phyloP scores from a whole-genome alignment of 257 asterid species.

The Eustoma russellianum region DNA sequence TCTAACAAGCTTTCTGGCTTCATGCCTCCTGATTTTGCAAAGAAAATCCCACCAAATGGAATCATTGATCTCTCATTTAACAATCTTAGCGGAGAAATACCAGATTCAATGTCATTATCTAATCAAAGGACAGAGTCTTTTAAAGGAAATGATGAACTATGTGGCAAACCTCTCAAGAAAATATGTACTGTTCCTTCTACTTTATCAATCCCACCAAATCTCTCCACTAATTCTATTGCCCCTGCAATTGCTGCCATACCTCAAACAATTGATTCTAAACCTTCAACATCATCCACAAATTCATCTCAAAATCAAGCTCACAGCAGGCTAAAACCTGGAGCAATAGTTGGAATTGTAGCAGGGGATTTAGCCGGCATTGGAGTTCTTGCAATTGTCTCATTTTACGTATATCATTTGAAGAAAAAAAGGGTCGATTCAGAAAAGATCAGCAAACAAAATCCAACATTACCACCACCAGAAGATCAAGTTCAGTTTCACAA shows the following conservation, averaged over 20 bases:
- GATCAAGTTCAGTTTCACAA: constrained; percentile 1
- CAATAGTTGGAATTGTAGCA: constrained; percentile 51
- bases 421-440: constrained; percentile 23
- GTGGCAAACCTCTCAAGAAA: constrained; percentile 67
- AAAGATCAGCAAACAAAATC: constrained; percentile 7
- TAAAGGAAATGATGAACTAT: constrained; percentile 56
- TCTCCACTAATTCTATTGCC: constrained; percentile 31
- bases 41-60: constrained; percentile 45
- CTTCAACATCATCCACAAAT: constrained; percentile 16
- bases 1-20: constrained; percentile 59
- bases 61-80: constrained; percentile 76
- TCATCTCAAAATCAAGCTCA: constrained; percentile 22
- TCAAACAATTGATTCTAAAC: constrained; percentile 28
- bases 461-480: constrained; percentile 5
- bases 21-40: constrained; percentile 45
- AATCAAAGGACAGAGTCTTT: constrained; percentile 62
- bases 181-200: constrained; percentile 67
- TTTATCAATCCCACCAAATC: constrained; percentile 46
- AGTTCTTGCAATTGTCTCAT: constrained; percentile 41
- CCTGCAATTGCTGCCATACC: constrained; percentile 95
- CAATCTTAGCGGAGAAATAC: constrained; percentile 68
- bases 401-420: constrained; percentile 42
- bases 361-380: constrained; percentile 70
- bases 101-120: constrained; percentile 32
- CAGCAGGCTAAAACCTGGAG: constrained; percentile 49